Conservation (phyloP, 164 flowering plant species). For the Vitis rupestris region DNA sequence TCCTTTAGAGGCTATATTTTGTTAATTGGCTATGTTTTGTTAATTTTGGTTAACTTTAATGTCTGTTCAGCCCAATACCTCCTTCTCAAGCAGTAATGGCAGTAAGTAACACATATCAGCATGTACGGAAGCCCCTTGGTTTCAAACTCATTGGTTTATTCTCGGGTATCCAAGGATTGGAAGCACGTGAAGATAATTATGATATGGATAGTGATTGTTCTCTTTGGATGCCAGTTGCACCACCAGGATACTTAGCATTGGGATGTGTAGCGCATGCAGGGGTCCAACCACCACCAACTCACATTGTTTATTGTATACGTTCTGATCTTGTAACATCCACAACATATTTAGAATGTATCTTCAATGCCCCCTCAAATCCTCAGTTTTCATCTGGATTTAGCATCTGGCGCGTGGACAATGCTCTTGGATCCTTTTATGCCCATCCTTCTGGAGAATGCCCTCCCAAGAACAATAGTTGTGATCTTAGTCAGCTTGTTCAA, state of each 20-base stretch:
- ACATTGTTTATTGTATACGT: slow-evolving; percentile 82
- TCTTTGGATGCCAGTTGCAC: slow-evolving; percentile 92
- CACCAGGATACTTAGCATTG: slow-evolving; percentile 73
- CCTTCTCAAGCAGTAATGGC: slow-evolving; percentile 95
- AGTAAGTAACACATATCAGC: slow-evolving; percentile 84
- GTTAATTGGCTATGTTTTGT: neutral
- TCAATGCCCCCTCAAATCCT: slow-evolving; percentile 42
- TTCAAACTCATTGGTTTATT: slow-evolving; percentile 71
- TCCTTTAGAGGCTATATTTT: neutral
- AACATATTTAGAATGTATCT: slow-evolving; percentile 65
- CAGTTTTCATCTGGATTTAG: slow-evolving; percentile 65
- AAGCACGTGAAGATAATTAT: slow-evolving; percentile 27
- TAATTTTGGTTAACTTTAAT: neutral
- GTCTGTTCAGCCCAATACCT: slow-evolving; percentile 74
- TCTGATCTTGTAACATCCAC: slow-evolving; percentile 85
- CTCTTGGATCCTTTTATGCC: slow-evolving; percentile 79
- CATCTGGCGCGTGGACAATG: slow-evolving; percentile 94
- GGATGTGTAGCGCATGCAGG: slow-evolving; percentile 88
- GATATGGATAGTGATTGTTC: slow-evolving; percentile 57
- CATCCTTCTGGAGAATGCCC: slow-evolving; percentile 61
- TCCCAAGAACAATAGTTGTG: slow-evolving; percentile 44
- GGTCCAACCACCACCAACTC: slow-evolving; percentile 78
- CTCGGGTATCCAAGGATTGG: slow-evolving; percentile 47
- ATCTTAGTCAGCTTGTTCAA: slow-evolving; percentile 63
- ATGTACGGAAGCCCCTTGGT: slow-evolving; percentile 87